phyloP scores from a whole-genome alignment of 345 rosid species.

The Physaria fendleri region DNA sequence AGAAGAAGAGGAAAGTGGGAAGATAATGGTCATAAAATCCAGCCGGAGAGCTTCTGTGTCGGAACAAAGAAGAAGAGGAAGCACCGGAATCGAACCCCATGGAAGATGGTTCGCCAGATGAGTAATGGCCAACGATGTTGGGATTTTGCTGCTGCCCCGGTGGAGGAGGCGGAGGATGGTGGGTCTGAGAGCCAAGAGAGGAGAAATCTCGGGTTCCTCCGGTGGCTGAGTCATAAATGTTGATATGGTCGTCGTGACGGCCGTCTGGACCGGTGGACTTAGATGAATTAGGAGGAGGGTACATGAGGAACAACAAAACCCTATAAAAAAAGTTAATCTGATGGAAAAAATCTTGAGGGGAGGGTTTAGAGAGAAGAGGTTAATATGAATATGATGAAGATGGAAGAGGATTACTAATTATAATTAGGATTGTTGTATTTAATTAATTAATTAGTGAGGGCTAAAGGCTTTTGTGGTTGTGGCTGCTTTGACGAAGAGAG shows the following conservation, averaged over 20 bases:
- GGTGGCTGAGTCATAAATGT: not conserved
- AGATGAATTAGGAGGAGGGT: conserved; percentile 27
- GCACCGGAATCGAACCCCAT: conserved; percentile 29
- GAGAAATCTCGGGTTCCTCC: conserved; percentile 30
- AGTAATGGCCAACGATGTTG: conserved; percentile 40
- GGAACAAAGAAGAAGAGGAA: conserved; percentile 47
- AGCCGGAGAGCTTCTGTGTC: conserved; percentile 92
- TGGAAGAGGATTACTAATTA: conserved; percentile 16
- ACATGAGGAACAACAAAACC: conserved; percentile 19
- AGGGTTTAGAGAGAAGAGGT: not conserved
- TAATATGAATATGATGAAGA: conserved; percentile 3
- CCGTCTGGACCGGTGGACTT: conserved; percentile 17
- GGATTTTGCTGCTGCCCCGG: conserved; percentile 1
- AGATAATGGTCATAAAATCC: conserved; percentile 50
- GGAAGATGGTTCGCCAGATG: conserved; percentile 52
- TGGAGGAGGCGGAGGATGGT: conserved; percentile 7
- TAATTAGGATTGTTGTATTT: conserved; percentile 7
- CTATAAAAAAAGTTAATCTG: conserved; percentile 14
- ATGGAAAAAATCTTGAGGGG: not conserved
- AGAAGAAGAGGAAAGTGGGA: conserved; percentile 44
- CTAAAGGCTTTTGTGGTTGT: conserved; percentile 12
- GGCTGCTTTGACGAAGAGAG: conserved; percentile 17
- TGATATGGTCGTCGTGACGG: not conserved
- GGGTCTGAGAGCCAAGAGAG: conserved; percentile 23
- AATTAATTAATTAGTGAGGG: not conserved